Percentiles rank a stretch among this genome's conserved stretches.
phyloP scores from a whole-genome alignment of 768 basidiomycete genomes.

The Hygrocybe coccinea region DNA sequence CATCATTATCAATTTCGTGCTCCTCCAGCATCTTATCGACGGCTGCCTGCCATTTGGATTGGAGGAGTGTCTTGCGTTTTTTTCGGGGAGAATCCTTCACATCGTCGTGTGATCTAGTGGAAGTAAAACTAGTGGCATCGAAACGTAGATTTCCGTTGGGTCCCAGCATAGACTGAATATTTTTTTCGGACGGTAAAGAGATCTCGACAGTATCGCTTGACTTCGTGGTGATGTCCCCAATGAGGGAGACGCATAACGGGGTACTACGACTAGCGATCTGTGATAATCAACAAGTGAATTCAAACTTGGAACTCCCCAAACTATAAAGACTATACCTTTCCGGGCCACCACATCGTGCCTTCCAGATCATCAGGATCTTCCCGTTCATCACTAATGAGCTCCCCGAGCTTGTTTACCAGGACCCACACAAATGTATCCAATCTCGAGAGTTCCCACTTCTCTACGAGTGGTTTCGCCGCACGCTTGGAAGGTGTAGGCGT shows the following conservation, averaged over 20 bases:
- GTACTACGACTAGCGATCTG: background rate
- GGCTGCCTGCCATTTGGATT: constrained; percentile 45
- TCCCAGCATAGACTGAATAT: constrained; percentile 3
- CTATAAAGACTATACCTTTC: constrained; percentile 42
- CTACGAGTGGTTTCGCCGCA: background rate
- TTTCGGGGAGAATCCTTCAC: constrained; percentile 39
- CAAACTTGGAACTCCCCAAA: constrained; percentile 2
- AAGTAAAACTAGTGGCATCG: constrained; percentile 34
- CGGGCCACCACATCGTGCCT: constrained; percentile 63
- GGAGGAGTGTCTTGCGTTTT: constrained; percentile 39
- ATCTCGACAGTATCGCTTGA: constrained; percentile 26
- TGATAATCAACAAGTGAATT: constrained; percentile 18
- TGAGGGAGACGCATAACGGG: constrained; percentile 25
- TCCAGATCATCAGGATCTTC: constrained; percentile 19
- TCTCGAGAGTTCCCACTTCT: constrained; percentile 21
- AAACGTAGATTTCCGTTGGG: constrained; percentile 40
- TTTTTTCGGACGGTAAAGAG: constrained; percentile 31
- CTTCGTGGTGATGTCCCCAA: constrained; percentile 40
- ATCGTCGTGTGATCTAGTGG: background rate
- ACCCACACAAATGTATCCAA: constrained; percentile 50
- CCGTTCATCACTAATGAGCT: constrained; percentile 27
- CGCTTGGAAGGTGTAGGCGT: background rate
- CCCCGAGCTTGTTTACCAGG: constrained; percentile 39
- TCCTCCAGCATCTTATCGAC: constrained; percentile 42
- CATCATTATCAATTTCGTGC: constrained; percentile 41